Base-by-base conservation (phyloP, 805 yeast species). In the Cyberlindnera maritima region DNA sequence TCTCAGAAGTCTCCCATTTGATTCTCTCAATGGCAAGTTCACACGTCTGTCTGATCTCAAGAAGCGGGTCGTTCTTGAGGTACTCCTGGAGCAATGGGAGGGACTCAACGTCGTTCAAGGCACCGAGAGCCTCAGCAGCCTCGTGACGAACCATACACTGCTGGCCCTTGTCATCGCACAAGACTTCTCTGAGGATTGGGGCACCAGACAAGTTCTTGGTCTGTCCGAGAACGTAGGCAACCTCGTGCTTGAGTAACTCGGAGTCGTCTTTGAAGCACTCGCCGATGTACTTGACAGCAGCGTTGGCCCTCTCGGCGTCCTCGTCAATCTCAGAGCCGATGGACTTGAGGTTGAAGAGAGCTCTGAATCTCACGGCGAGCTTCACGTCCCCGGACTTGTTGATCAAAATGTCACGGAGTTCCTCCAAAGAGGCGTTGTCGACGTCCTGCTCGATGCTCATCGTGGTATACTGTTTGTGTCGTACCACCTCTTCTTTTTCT, bases 41-140 rank as follows among this genome's bases (percentile, higher is more conserved):
- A 71, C 99, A 94, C 2, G 99, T 94, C 72, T 95, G 97, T 66
- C 96, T 80, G 48, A 94, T 94, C 58, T 91, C 97, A 54, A 88
- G 74, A 44, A 82, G 68, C 15, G 96, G 94, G 63, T 95, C 98
- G 42, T 83, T 77, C 51, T 71, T 66, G 57, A 68, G 74, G 66
- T 83, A 89, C 44, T 81, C 70, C 52, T 78, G 69, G 57, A 94
- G 77, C 40, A 90, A 64, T 1, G 72, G 78, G 46, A 94, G 66
- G 13, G 96, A 85, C 6, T 79, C 84, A 35, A 69, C 66, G 66
- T 90, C 96, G 40, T 96, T 96, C 43, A 94, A 74, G 37, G 99
- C 99, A 52, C 99, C 99, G 46, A 94, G 75, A 36, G 98, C 99
- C 69, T 94, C 99, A 8, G 99, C 99, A 15, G 99, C 99, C 68